Evolutionary conservation across 768 basidiomycete species (phyloP).

Genomic region (Phlegmacium glaucopus): DNA sequence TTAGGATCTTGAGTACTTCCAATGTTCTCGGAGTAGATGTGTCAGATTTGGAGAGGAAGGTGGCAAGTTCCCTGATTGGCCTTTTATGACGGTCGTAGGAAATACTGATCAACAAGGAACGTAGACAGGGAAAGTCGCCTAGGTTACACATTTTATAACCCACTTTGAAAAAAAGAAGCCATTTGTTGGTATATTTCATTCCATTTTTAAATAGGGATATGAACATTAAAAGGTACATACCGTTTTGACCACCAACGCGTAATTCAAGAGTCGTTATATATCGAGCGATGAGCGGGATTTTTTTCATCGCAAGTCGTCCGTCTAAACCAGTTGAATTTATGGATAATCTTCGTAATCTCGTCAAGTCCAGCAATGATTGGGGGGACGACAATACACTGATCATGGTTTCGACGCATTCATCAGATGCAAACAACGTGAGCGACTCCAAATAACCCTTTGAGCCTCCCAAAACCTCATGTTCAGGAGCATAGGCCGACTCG

Average conservation of each 20-base stretch:
- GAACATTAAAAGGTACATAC: not conserved
- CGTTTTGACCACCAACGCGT: slow-evolving; percentile 6
- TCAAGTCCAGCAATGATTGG: not conserved
- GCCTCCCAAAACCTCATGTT: not conserved
- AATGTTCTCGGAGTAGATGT: not conserved
- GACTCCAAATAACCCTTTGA: slow-evolving; percentile 3
- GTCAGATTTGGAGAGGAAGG: slow-evolving; percentile 3
- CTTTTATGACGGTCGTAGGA: slow-evolving; percentile 2
- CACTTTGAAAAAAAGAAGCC: too few species aligned
- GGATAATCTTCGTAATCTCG: slow-evolving; percentile 4
- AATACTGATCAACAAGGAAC: slow-evolving; percentile 5
- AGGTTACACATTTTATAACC: slow-evolving; percentile 6
- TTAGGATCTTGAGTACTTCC: slow-evolving; percentile 4
- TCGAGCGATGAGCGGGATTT: not conserved
- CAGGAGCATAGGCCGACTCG: not conserved
- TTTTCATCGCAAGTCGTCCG: slow-evolving; percentile 4
- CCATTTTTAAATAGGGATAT: too few species aligned
- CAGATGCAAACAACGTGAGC: slow-evolving; percentile 10
- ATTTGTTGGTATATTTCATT: too few species aligned
- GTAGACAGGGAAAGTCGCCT: slow-evolving; percentile 3
- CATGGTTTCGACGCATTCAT: slow-evolving; percentile 5
- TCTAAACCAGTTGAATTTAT: slow-evolving; percentile 7
- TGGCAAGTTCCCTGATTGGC: slow-evolving; percentile 2
- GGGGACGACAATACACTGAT: not conserved
- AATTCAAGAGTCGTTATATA: slow-evolving; percentile 10